Base-by-base conservation (phyloP, 305 asterid species). In the Ilex paraguariensis region DNA sequence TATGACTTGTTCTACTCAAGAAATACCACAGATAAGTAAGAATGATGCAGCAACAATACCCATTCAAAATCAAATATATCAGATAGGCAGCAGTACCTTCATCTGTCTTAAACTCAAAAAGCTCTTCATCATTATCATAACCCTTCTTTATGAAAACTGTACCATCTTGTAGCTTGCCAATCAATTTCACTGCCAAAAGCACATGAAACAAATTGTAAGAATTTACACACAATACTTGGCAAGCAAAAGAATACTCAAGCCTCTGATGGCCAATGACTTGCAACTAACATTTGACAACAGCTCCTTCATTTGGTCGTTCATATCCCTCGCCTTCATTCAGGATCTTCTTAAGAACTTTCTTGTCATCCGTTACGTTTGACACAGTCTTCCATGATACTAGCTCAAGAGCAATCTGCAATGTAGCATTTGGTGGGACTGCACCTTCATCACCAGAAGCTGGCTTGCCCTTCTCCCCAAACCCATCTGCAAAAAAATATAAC, bases 391-490 rank as follows among this genome's bases (percentile, higher is more conserved):
- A 92, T 0, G 96, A 85, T 2, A 81, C 71, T 54, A 92, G 73
- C 75, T 92, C 97, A 60, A 92, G 64, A 56, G 45, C 66, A 36
- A 92, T 82, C 50, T 74, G 74, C 74, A 90, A 56, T 10, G 76
- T 73, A n/a, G 95, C 79, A 66, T 82, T 92, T 42, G 98, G 88
- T 1, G 96, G 97, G 51, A 90, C 83, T 32, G 88, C 92, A 15
- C 77, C 88, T 61, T 73, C 81, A 45, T 72, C 68, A 49, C 83
- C 84, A 61, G 86, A 81, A 30, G 95, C 92, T 2, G 87, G 79
- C 55, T 73, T 90, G 28, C 97, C 97, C 70, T 86, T 87, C 60
- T 87, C 96, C 30, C 97, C 96, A 68, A 92, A 92, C n/a, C 96
- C 98, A 77, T 92, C 98, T 92, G 82, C 30, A 17, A 11, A 49